Conservation (phyloP, 768 basidiomycete species). For the Phanerodontia chrysosporium region DNA sequence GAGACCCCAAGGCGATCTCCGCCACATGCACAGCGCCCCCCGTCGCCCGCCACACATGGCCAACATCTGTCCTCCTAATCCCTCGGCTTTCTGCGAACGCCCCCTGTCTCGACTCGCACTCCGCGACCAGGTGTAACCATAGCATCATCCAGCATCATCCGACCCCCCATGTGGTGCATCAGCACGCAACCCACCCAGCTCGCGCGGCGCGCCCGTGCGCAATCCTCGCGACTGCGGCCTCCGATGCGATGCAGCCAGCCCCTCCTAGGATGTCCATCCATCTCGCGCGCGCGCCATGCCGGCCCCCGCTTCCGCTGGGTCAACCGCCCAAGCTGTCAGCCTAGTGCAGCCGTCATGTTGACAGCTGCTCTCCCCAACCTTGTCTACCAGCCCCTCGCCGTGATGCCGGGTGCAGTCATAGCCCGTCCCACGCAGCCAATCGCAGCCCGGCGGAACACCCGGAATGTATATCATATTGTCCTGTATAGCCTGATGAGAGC, state of each 20-base stretch:
- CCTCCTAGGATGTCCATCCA: not conserved
- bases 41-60: not conserved
- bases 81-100: not conserved
- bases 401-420: not conserved
- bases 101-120: not conserved
- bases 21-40: not conserved
- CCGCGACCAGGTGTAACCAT: conserved; percentile 1
- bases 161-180: not conserved
- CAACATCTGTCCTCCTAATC: not conserved
- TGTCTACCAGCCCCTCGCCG: not conserved
- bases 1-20: not conserved
- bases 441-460: not conserved
- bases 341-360: not conserved
- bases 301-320: not conserved
- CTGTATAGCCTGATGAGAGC: not conserved
- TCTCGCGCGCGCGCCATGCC: too few species aligned
- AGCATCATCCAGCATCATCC: conserved; percentile 1
- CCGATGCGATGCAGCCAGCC: too few species aligned
- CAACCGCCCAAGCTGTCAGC: not conserved
- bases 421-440: not conserved
- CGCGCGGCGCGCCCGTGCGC: not conserved
- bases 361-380: not conserved
- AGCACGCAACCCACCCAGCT: conserved; percentile 2
- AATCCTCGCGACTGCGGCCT: not conserved
- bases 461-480: not conserved